These are phyloP conservation scores for Ophiostoma ips DNA, from an alignment of 2,329 filamentous ascomycete species.

Conservation along the genomic window DNA sequence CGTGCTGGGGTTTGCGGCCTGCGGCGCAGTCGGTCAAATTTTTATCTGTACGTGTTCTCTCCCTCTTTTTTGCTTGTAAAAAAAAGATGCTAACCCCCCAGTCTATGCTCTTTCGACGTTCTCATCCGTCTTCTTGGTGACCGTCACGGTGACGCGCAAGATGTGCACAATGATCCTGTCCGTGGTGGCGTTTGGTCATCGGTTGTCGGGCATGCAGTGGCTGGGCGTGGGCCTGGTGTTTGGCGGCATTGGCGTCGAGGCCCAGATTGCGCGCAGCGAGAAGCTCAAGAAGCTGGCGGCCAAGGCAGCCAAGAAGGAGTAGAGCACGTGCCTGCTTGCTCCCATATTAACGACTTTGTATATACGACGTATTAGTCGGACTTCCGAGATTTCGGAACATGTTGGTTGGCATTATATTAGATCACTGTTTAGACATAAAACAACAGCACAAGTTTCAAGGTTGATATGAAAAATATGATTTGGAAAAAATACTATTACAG, in stretches of 20 bases:
- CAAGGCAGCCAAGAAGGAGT: constrained; percentile 27
- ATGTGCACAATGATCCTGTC: constrained; percentile 99
- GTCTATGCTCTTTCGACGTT: constrained; percentile 86
- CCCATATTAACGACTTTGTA: too few species aligned
- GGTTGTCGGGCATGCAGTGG: constrained; percentile 80
- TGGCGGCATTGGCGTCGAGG: constrained; percentile 87
- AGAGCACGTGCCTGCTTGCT: neutral
- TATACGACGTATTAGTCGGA: too few species aligned
- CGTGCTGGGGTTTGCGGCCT: constrained; percentile 77
- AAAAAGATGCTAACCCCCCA: neutral
- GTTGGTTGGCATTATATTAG: neutral
- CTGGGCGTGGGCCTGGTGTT: constrained; percentile 86
- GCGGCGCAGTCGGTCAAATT: constrained; percentile 84
- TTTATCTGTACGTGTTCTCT: constrained; percentile 53
- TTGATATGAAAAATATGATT: neutral
- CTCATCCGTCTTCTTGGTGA: constrained; percentile 81
- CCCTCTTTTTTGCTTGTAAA: neutral
- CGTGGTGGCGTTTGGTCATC: constrained; percentile 87
- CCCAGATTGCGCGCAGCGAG: constrained; percentile 63
- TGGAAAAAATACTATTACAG: neutral
- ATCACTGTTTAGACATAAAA: too few species aligned
- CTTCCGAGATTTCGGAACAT: too few species aligned
- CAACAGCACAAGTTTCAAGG: too few species aligned
- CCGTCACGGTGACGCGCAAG: constrained; percentile 92
- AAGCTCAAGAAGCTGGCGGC: constrained; percentile 61